A percentile compares a stretch with the other conserved stretches of the same genome.
Evolutionary conservation across 2,329 filamentous ascomycete species (phyloP).

Genomic region (Phialocephala subalpina): DNA sequence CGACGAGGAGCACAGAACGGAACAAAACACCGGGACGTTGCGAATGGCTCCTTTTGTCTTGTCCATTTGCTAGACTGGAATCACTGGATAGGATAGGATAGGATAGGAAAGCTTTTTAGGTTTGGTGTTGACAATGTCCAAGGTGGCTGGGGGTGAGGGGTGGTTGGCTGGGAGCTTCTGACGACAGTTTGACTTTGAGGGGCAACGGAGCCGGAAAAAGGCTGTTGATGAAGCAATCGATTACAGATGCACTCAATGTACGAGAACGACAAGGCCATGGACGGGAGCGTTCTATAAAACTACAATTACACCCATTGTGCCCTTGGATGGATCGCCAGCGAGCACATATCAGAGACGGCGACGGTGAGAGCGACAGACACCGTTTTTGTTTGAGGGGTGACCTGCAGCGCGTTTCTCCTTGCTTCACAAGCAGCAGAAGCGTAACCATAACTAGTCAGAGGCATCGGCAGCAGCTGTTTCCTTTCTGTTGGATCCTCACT

Average conservation of each 20-base stretch:
- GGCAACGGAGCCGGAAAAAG: conserved; percentile 10
- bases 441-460: neutral
- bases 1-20: neutral
- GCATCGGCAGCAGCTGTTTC: neutral
- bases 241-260: neutral
- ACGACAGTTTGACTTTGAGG: conserved; percentile 16
- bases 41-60: neutral
- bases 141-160: conserved; percentile 12
- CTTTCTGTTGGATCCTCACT: neutral
- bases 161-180: conserved; percentile 16
- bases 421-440: neutral
- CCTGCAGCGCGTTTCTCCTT: neutral
- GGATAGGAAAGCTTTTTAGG: neutral
- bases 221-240: conserved; percentile 6
- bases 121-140: conserved; percentile 12
- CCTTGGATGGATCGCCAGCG: neutral
- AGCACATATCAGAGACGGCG: neutral
- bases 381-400: neutral
- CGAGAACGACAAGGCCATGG: neutral
- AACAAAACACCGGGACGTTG: neutral
- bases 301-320: neutral
- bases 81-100: too few relatives aligned
- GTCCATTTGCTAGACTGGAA: neutral
- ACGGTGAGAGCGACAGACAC: conserved; percentile 4
- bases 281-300: neutral